Percentiles rank a stretch among this genome's conserved stretches.
These are phyloP conservation scores for Podospora didyma DNA, from an alignment of 495 filamentous ascomycete species.

Conservation along the genomic window DNA sequence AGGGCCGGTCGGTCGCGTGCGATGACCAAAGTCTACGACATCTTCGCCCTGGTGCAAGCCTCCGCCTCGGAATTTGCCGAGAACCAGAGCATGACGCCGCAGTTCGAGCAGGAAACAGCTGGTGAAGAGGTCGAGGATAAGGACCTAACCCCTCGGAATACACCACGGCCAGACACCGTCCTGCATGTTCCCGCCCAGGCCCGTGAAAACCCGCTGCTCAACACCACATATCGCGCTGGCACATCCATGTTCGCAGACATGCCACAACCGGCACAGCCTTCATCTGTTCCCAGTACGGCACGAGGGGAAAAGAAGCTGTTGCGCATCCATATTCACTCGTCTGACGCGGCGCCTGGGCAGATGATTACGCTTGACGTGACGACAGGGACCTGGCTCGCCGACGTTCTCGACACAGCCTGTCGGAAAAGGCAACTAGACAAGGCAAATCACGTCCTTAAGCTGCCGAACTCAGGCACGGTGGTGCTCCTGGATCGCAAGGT, in stretches of 20 bases:
- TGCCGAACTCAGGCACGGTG: conserved; percentile 78
- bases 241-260: conserved; percentile 58
- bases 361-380: conserved; percentile 78
- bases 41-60: conserved; percentile 87
- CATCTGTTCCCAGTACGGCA: conserved; percentile 45
- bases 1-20: conserved; percentile 61
- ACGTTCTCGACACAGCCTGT: conserved; percentile 88
- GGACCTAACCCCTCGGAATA: conserved; percentile 36
- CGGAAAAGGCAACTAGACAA: conserved; percentile 87
- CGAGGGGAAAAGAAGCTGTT: conserved; percentile 79
- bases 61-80: conserved; percentile 71
- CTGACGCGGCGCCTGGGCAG: conserved; percentile 56
- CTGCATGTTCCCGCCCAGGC: conserved; percentile 25
- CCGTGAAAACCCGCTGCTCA: conserved; percentile 57
- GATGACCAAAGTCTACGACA: conserved; percentile 82
- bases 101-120: conserved; percentile 56
- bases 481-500: conserved; percentile 81
- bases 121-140: conserved; percentile 38
- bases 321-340: conserved; percentile 70
- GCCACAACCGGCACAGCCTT: conserved; percentile 58
- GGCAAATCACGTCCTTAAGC: conserved; percentile 81
- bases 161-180: conserved; percentile 39
- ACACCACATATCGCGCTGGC: conserved; percentile 53
- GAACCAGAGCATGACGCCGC: conserved; percentile 70
- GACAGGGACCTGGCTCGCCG: conserved; percentile 90